Conservation (phyloP, 768 basidiomycete genomes). For the Lentinula boryana region DNA sequence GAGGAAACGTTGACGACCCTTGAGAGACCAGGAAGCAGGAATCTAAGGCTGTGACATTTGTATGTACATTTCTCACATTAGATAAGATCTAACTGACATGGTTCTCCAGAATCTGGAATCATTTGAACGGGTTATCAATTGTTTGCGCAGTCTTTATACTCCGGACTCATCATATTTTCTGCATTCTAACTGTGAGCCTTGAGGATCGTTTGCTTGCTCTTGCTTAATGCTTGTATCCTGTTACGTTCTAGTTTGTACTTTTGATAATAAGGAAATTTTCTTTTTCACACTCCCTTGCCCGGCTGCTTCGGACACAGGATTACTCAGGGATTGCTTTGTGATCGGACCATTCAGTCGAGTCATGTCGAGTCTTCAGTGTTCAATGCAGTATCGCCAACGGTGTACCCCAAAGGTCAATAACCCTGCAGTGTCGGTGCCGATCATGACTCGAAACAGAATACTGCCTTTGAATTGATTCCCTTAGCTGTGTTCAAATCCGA, state of each 20-base stretch:
- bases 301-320: background rate
- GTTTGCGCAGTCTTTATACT: background rate
- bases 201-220: background rate
- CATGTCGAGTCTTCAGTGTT: background rate
- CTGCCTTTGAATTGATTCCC: background rate
- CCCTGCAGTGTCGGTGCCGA: background rate
- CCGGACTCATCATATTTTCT: background rate
- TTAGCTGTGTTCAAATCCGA: too few relatives aligned
- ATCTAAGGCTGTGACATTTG: background rate
- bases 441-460: background rate
- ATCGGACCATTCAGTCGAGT: background rate
- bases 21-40: slow-evolving; percentile 23
- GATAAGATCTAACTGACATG: background rate
- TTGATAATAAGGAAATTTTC: background rate
- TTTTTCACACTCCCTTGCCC: background rate
- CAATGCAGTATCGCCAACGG: background rate
- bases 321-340: background rate
- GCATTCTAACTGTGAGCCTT: background rate
- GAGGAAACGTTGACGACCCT: slow-evolving; percentile 51
- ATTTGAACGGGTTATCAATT: background rate
- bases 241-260: background rate
- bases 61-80: background rate
- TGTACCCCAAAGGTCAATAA: background rate
- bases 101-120: background rate
- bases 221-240: background rate